Conservation (phyloP, 2,329 filamentous ascomycete genomes). For the Pseudocercospora eumusae region DNA sequence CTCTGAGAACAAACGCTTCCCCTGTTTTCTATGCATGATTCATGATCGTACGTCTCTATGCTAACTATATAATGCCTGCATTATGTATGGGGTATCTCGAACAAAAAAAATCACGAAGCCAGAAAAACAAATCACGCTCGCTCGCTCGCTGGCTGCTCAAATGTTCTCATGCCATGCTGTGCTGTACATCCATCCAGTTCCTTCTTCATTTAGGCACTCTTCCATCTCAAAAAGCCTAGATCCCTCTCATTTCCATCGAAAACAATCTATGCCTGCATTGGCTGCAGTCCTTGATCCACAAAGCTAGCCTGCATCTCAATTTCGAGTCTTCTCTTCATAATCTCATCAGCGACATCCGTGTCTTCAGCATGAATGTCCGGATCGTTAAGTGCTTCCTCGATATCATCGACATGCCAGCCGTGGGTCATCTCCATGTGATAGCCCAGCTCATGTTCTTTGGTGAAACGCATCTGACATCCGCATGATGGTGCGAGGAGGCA, state of each 20-base stretch:
- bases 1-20: no score
- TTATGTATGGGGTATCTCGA: conserved; percentile 6
- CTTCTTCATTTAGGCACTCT: background rate
- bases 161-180: background rate
- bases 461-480: conserved; percentile 58
- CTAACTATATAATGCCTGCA: background rate
- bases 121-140: background rate
- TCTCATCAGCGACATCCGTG: conserved; percentile 2
- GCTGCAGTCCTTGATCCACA: background rate
- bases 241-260: no score
- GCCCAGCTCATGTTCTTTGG: conserved; percentile 59
- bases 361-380: conserved; percentile 14
- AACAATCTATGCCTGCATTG: background rate
- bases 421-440: conserved; percentile 55
- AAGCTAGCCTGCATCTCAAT: background rate
- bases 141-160: background rate
- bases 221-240: no score
- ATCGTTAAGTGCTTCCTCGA: conserved; percentile 41
- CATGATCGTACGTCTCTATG: background rate
- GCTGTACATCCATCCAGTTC: background rate
- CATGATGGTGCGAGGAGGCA: conserved; percentile 48
- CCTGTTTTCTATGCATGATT: background rate
- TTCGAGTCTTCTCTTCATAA: conserved; percentile 9
- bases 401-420: conserved; percentile 43
- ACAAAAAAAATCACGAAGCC: background rate